Evolutionary conservation across 2,329 filamentous ascomycete genomes (phyloP).

Genomic region (Botrytis sinoallii): DNA sequence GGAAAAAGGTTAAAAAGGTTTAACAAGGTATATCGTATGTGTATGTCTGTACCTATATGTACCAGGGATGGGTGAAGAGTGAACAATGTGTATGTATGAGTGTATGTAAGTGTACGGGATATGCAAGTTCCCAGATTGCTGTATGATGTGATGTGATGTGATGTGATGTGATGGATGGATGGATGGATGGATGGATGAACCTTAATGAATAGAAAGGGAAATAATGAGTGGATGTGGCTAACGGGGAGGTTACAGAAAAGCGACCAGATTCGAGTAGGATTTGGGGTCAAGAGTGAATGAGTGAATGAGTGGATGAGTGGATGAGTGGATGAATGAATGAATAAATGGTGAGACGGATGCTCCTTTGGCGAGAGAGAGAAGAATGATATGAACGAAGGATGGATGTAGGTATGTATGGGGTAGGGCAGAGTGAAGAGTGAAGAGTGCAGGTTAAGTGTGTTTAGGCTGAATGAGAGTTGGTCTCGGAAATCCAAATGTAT

Average conservation of each 20-base stretch:
- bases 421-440: not conserved
- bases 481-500: not conserved
- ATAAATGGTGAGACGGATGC: not conserved
- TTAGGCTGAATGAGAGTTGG: not conserved
- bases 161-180: not conserved
- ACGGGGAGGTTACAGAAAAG: not conserved
- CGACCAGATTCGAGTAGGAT: not conserved
- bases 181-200: not conserved
- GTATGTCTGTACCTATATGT: not conserved
- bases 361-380: not conserved
- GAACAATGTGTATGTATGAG: not conserved
- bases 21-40: not conserved
- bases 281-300: not conserved
- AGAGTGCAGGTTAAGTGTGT: not conserved
- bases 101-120: not conserved
- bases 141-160: not conserved
- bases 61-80: not conserved
- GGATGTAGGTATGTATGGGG: not conserved
- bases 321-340: too few species aligned
- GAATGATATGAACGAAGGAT: not conserved
- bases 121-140: slow-evolving; percentile 5
- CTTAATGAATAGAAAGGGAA: not conserved
- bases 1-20: slow-evolving; percentile 1
- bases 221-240: slow-evolving; percentile 13
- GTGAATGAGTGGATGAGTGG: not conserved